These are phyloP conservation scores for Vicia faba DNA, from an alignment of 306 rosid genomes.

Conservation along the genomic window DNA sequence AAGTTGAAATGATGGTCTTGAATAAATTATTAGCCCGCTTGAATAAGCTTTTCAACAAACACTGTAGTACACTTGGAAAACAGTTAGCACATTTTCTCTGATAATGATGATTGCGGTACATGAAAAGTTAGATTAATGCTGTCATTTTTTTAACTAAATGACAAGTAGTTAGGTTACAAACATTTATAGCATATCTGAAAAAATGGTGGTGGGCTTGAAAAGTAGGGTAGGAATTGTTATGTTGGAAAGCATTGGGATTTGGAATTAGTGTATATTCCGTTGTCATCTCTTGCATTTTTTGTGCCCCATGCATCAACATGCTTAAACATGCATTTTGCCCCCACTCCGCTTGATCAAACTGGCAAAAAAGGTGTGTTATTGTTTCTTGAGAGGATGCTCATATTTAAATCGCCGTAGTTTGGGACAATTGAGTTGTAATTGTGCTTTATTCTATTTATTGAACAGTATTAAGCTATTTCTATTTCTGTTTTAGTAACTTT, in stretches of 20 bases:
- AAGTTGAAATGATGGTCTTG: not conserved
- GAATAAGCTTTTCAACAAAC: not conserved
- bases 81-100: not conserved
- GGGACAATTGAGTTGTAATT: slow-evolving; percentile 8
- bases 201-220: not conserved
- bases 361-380: not conserved
- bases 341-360: not conserved
- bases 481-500: not conserved
- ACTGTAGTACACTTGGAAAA: not conserved
- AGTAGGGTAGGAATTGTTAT: not conserved
- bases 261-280: slow-evolving; percentile 11
- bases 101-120: not conserved
- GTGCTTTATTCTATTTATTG: slow-evolving; percentile 5
- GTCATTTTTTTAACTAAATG: not conserved
- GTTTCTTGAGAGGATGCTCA: not conserved
- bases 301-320: not conserved
- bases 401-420: not conserved
- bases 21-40: not conserved
- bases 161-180: not conserved
- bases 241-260: not conserved
- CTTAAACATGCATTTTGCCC: not conserved
- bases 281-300: slow-evolving; percentile 13
- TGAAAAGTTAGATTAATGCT: not conserved
- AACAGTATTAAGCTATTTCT: slow-evolving; percentile 10
- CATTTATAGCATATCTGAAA: slow-evolving; percentile 5